Evolutionary conservation across 179 eudicot species (phyloP).

Genomic region (Silene vulgaris): DNA sequence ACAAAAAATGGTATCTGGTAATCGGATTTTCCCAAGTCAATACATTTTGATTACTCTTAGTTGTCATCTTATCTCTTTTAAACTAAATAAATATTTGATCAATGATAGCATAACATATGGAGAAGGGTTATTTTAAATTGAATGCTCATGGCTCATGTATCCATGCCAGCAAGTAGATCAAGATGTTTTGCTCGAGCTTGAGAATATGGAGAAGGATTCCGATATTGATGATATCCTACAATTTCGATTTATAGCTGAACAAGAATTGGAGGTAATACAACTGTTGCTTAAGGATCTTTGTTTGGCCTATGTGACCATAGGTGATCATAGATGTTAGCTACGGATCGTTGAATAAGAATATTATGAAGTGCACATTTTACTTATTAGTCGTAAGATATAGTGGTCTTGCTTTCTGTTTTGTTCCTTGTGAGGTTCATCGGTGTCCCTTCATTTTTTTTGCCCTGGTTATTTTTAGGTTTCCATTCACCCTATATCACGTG

Average conservation of each 20-base stretch:
- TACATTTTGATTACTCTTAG: neutral
- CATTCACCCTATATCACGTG: conserved; percentile 35
- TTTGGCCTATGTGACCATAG: neutral
- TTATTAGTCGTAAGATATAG: neutral
- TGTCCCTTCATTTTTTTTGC: neutral
- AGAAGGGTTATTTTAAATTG: neutral
- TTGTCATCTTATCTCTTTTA: neutral
- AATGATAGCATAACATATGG: neutral
- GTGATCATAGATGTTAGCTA: neutral
- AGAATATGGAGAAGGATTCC: conserved; percentile 77
- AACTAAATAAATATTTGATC: neutral
- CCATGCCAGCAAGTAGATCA: conserved; percentile 51
- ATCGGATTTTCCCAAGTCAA: neutral
- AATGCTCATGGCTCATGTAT: conserved; percentile 8
- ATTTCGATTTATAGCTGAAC: conserved; percentile 75
- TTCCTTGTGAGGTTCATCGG: neutral
- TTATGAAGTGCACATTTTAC: neutral
- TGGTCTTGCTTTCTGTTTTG: neutral
- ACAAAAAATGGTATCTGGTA: neutral
- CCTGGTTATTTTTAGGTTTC: conserved; percentile 47
- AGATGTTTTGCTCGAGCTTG: conserved; percentile 57
- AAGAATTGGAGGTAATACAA: conserved; percentile 62
- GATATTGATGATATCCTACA: conserved; percentile 78
- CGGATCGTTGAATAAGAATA: neutral
- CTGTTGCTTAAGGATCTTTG: neutral